Evolutionary conservation across 768 basidiomycete genomes (phyloP), one percentile per base, ranked within the genome.

Genomic region (Tulasnella sp.): DNA sequence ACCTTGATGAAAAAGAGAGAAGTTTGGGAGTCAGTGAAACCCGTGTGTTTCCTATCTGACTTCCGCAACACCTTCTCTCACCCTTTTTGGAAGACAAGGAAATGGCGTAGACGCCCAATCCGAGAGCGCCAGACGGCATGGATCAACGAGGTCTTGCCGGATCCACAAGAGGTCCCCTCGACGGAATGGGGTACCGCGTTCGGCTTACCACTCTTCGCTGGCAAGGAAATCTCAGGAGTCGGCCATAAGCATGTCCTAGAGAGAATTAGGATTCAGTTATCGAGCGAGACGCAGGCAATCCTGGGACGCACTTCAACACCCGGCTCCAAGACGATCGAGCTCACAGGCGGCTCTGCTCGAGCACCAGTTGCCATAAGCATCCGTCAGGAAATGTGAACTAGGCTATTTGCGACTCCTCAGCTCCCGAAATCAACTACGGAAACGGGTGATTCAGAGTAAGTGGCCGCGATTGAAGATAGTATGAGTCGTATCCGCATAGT

Each of bases 401-500:
- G 2, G 38, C 29, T 39, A 31, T 37, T 34, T 12, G 1, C 5
- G 19, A n/a, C 37, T 11, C 15, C 73, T 72, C 31, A 22, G 19
- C 34, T 45, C 19, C 34, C 58, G n/a, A n/a, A n/a, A n/a, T n/a
- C n/a, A 7, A 3, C 3, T 5, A 9, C 11, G 67, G 7, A 3
- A 72, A 1, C 67, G 76, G 17, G 67, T 69, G 81, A 93, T 92
- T 81, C 92, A 87, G 77, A 94, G 86, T 93, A 93, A 94, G 81
- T 94, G 93, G 71, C 93, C 93, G 81, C 89, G 89, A 85, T 94
- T 94, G 85, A 92, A 94, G 76, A 94, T 93, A 17, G 92, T 94
- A 82, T 94, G 93, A 8, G 91, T 93, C 0, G 92, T 93, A 80
- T 94, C 93, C 93, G 80, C n/a, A 31, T 1, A 15, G n/a, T 49